These are phyloP conservation scores for Candida chilensis DNA, from an alignment of 805 yeast species.

Conservation along the genomic window DNA sequence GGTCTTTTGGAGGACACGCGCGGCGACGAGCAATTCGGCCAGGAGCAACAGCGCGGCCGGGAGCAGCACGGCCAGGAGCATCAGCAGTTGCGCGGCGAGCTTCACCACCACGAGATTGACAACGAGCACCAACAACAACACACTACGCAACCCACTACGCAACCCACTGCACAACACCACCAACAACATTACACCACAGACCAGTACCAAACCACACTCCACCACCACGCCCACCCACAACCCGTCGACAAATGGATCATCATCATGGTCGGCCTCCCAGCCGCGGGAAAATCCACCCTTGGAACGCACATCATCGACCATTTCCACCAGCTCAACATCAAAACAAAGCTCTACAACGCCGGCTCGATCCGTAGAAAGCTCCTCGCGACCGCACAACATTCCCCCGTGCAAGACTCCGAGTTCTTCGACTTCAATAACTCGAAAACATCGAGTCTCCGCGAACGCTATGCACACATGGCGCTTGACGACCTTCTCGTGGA, in stretches of 20 bases:
- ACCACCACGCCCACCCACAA: conserved; percentile 2
- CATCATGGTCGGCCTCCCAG: conserved; percentile 3
- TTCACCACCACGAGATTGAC: no score
- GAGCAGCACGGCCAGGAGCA: no score
- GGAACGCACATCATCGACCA: no score
- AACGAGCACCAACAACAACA: no score
- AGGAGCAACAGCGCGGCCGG: no score
- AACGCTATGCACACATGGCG: conserved; percentile 22
- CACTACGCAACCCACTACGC: no score
- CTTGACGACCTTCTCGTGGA: conserved; percentile 20
- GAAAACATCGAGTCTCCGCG: conserved; percentile 19
- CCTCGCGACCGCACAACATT: conserved; percentile 1
- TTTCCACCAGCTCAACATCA: conserved; percentile 1
- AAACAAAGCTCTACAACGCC: conserved; percentile 34
- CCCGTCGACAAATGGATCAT: not conserved
- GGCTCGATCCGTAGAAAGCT: conserved; percentile 38
- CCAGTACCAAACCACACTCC: not conserved
- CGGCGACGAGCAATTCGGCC: no score
- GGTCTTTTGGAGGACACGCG: no score
- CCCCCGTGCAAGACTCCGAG: conserved; percentile 18
- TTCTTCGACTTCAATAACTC: conserved; percentile 26
- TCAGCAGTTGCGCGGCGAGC: no score
- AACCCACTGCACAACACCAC: conserved; percentile 1
- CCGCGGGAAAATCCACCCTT: not conserved
- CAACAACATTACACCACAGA: conserved; percentile 2